phyloP scores from a whole-genome alignment of 495 filamentous ascomycete species.

The Margaritispora aquatica region DNA sequence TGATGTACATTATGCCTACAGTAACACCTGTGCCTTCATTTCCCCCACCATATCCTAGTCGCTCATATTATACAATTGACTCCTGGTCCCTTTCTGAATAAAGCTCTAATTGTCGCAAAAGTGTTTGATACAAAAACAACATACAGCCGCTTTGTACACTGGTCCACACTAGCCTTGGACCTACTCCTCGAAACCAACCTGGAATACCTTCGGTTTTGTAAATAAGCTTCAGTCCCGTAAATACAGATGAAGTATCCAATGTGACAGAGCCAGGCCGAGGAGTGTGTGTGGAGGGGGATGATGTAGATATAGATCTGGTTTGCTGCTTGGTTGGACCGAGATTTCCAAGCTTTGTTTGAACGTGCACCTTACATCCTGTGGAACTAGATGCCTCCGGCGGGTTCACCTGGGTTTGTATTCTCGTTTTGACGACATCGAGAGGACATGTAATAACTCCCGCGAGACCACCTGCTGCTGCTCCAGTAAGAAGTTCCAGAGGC shows the following conservation, averaged over 20 bases:
- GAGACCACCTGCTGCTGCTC: constrained; percentile 86
- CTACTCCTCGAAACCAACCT: constrained; percentile 94
- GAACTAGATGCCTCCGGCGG: constrained; percentile 2
- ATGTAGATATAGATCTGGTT: constrained; percentile 73
- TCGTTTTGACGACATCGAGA: constrained; percentile 94
- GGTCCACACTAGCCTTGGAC: constrained; percentile 92
- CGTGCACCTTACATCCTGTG: constrained; percentile 6
- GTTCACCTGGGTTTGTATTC: constrained; percentile 92
- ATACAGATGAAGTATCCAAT: constrained; percentile 80
- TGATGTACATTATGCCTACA: constrained; percentile 20
- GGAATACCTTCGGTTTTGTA: constrained; percentile 81
- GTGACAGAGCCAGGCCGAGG: constrained; percentile 65
- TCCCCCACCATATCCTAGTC: background rate
- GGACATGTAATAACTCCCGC: constrained; percentile 93
- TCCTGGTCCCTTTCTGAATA: constrained; percentile 5
- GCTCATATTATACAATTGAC: constrained; percentile 18
- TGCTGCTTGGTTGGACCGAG: constrained; percentile 33
- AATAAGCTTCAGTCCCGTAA: constrained; percentile 78
- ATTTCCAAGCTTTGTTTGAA: constrained; percentile 10
- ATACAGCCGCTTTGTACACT: constrained; percentile 95
- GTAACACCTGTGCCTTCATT: constrained; percentile 11
- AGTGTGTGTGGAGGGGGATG: constrained; percentile 73
- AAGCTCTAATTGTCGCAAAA: constrained; percentile 67
- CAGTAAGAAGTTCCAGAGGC: constrained; percentile 79
- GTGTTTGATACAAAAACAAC: constrained; percentile 89